Conservation (phyloP, 2,329 filamentous ascomycete genomes). For the Calonectria hongkongensis region DNA sequence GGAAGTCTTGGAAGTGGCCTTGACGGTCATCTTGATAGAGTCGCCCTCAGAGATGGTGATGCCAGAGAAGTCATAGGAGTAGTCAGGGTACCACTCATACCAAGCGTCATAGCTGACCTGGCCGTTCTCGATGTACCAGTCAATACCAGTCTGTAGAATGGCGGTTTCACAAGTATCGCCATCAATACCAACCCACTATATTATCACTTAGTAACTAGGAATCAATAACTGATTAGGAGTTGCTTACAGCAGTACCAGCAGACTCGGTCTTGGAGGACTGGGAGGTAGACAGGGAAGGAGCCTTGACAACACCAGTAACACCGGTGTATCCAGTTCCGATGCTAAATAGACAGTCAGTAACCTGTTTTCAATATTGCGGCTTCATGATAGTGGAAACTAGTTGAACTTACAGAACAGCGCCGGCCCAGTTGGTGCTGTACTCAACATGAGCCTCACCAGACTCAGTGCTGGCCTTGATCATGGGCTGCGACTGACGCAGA, state of each 20-base stretch:
- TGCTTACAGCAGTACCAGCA: slow-evolving; percentile 19
- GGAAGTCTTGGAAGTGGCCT: slow-evolving; percentile 31
- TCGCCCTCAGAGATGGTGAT: slow-evolving; percentile 28
- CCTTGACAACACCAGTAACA: slow-evolving; percentile 21
- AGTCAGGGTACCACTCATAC: slow-evolving; percentile 37
- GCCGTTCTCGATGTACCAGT: slow-evolving; percentile 27
- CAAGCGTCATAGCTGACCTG: slow-evolving; percentile 28
- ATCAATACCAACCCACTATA: slow-evolving; percentile 34
- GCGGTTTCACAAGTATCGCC: slow-evolving; percentile 26
- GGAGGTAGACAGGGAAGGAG: slow-evolving; percentile 6
- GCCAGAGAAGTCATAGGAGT: slow-evolving; percentile 32
- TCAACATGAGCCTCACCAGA: slow-evolving; percentile 21
- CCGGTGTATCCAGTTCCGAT: slow-evolving; percentile 22
- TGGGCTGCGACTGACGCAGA: slow-evolving; percentile 8
- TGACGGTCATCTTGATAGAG: slow-evolving; percentile 32
- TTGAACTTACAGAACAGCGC: slow-evolving; percentile 27
- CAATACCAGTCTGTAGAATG: slow-evolving; percentile 35
- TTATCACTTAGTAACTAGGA: not conserved
- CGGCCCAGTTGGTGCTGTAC: slow-evolving; percentile 33
- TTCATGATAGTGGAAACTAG: no score
- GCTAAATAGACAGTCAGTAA: not conserved
- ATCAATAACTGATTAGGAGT: not conserved
- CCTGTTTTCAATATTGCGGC: no score
- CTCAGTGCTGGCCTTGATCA: slow-evolving; percentile 9
- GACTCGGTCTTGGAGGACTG: not conserved